These are phyloP conservation scores for Salix brachista DNA, from an alignment of 345 rosid genomes.

Conservation along the genomic window DNA sequence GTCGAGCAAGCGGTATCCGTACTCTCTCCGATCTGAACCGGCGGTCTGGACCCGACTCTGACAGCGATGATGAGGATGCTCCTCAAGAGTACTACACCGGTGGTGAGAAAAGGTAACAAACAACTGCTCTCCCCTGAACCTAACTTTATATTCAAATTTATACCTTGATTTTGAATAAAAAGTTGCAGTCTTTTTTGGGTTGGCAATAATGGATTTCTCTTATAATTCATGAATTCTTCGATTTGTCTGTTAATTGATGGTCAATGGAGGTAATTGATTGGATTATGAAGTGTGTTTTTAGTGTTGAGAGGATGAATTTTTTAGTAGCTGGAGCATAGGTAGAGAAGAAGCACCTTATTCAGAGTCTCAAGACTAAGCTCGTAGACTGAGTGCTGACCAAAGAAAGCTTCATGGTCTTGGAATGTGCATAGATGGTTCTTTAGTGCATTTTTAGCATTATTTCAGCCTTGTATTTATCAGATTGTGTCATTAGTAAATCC, in stretches of 20 bases:
- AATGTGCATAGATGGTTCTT: neutral
- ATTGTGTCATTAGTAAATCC: neutral
- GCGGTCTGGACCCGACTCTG: conserved; percentile 66
- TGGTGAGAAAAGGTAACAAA: conserved; percentile 79
- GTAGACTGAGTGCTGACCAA: neutral
- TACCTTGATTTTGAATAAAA: neutral
- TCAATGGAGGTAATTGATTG: neutral
- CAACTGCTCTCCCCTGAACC: neutral
- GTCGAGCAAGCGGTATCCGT: conserved; percentile 64
- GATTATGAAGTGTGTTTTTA: neutral
- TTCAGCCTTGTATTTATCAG: neutral
- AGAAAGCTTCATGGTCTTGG: neutral
- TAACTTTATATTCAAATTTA: too few species aligned
- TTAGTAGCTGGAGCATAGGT: neutral
- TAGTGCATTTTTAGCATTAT: neutral
- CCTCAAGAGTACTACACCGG: conserved; percentile 94
- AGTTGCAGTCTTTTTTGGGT: neutral
- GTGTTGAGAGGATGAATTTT: neutral
- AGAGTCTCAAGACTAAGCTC: neutral
- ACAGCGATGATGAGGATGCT: conserved; percentile 60
- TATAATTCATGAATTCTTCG: neutral
- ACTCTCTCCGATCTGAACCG: conserved; percentile 89
- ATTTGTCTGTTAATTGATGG: neutral
- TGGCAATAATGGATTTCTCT: neutral
- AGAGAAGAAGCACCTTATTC: neutral